Conservation (phyloP, 768 basidiomycete species). For the Rhodosporidiobolus odoratus region DNA sequence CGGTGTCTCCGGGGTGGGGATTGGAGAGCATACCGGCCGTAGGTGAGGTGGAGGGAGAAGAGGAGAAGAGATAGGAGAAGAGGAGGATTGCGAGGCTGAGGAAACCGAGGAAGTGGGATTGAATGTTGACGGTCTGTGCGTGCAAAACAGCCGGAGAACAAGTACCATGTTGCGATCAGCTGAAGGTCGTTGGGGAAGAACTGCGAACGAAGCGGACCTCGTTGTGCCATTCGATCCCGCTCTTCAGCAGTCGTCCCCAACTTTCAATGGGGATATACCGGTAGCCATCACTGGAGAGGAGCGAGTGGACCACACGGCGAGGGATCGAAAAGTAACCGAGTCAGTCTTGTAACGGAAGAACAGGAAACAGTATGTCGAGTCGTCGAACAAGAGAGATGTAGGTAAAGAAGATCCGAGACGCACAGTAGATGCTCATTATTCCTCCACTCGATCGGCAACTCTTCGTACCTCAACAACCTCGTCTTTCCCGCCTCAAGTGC, state of each 20-base stretch:
- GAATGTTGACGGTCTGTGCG: conserved; percentile 34
- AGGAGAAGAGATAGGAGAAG: conserved; percentile 28
- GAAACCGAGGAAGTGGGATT: conserved; percentile 40
- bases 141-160: neutral
- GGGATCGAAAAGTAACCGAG: too few relatives aligned
- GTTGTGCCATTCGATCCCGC: conserved; percentile 41
- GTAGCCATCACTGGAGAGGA: too few relatives aligned
- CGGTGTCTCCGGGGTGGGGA: conserved; percentile 37
- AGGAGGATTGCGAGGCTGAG: conserved; percentile 37
- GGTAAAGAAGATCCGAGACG: too few relatives aligned
- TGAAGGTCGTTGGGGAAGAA: neutral
- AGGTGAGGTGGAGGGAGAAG: conserved; percentile 21
- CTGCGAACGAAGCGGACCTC: conserved; percentile 27
- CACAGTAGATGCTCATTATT: conserved; percentile 43
- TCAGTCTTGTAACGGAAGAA: too few relatives aligned
- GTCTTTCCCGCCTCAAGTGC: conserved; percentile 36
- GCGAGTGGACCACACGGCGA: too few relatives aligned
- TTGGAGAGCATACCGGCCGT: too few relatives aligned
- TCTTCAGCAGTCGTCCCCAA: conserved; percentile 35
- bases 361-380: too few relatives aligned
- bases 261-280: conserved; percentile 43
- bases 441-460: conserved; percentile 42
- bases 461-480: conserved; percentile 41
- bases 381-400: too few relatives aligned
- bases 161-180: too few relatives aligned